Evolutionary conservation across 371 early-diverging fungal genomes (phyloP).

Genomic region (Rhizopus stolonifer): DNA sequence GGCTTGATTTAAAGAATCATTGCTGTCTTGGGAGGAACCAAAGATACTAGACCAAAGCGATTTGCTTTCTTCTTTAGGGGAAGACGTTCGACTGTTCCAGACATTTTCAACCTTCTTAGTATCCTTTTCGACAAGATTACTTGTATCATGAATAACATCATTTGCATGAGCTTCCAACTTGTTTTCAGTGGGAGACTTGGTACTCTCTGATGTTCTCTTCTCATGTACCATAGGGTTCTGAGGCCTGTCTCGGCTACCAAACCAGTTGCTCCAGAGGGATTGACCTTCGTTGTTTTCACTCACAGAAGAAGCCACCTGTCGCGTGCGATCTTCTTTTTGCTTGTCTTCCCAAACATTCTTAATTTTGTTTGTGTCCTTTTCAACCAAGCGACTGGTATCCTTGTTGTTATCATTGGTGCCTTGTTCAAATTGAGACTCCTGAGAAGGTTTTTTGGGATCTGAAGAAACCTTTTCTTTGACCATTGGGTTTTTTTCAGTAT

Average conservation of each 20-base stretch:
- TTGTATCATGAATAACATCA: conserved; percentile 14
- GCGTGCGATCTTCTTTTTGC: not conserved
- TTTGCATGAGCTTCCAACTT: conserved; percentile 17
- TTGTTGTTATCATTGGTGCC: conserved; percentile 7
- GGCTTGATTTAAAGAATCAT: not conserved
- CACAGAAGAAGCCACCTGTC: not conserved
- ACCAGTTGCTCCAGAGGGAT: conserved; percentile 6
- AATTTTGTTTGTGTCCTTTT: conserved; percentile 19
- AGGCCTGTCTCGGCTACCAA: not conserved
- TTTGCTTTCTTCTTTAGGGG: not conserved
- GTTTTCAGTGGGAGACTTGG: conserved; percentile 13
- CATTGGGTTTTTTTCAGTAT: conserved; percentile 18
- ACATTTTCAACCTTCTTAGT: conserved; percentile 17
- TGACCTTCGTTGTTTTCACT: conserved; percentile 3
- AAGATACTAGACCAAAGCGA: conserved; percentile 9
- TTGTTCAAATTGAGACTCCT: conserved; percentile 12
- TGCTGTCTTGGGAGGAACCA: conserved; percentile 6
- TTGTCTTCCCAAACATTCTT: conserved; percentile 19
- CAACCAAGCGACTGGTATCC: conserved; percentile 16
- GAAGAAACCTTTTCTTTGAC: conserved; percentile 19
- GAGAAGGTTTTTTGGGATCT: conserved; percentile 11
- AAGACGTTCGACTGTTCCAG: conserved; percentile 8
- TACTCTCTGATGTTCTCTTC: conserved; percentile 4
- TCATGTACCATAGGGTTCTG: conserved; percentile 25
- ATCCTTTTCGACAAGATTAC: conserved; percentile 20